Evolutionary conservation across 1,139 yeast genomes (phyloP).

Genomic region (Hansenula sp.): DNA sequence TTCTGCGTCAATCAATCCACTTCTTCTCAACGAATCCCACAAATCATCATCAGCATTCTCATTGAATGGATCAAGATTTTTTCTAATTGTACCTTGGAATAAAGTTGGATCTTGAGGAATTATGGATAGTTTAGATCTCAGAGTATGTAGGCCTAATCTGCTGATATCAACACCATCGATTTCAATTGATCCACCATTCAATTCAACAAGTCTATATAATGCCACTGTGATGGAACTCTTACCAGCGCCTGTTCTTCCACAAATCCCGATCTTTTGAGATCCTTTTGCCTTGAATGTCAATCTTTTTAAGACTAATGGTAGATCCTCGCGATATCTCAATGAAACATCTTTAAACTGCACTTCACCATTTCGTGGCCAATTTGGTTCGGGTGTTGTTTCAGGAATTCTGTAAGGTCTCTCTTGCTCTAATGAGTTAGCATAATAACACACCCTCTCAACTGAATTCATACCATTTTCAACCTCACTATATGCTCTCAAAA

Average conservation of each 20-base stretch:
- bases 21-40: conserved; percentile 52
- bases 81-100: conserved; percentile 46
- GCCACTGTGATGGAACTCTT: conserved; percentile 55
- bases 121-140: conserved; percentile 45
- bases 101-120: conserved; percentile 60
- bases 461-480: conserved; percentile 83
- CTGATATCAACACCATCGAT: conserved; percentile 49
- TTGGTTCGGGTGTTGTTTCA: conserved; percentile 48
- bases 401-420: conserved; percentile 57
- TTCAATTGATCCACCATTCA: conserved; percentile 35
- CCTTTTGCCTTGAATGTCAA: conserved; percentile 32
- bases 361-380: conserved; percentile 60
- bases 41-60: conserved; percentile 35
- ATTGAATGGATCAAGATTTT: conserved; percentile 50
- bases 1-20: conserved; percentile 48
- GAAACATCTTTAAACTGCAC: conserved; percentile 55
- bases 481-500: conserved; percentile 56
- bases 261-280: conserved; percentile 48
- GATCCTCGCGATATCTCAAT: conserved; percentile 69
- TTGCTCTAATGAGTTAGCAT: conserved; percentile 64
- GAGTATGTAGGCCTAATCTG: conserved; percentile 36
- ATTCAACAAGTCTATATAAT: conserved; percentile 44
- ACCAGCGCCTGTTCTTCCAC: conserved; percentile 64
- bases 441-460: conserved; percentile 74
- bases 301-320: conserved; percentile 68